Evolutionary conservation across 208 protist genomes (phyloP).

Genomic region (Wallacemonas sp.): DNA sequence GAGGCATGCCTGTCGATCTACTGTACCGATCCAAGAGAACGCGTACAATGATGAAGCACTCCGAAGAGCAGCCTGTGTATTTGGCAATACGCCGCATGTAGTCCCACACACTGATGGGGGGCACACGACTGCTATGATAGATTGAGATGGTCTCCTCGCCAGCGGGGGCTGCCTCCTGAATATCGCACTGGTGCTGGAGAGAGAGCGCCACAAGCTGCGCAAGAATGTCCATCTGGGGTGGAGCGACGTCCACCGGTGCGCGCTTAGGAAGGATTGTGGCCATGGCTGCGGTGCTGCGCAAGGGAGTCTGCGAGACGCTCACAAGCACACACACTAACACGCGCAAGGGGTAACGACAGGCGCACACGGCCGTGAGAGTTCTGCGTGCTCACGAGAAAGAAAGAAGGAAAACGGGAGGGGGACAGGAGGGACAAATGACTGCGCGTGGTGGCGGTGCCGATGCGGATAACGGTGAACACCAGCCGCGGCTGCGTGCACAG

Average conservation of each 20-base stretch:
- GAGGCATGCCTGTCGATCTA: slow-evolving; percentile 37
- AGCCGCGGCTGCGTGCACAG: too few species aligned
- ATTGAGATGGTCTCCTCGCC: slow-evolving; percentile 16
- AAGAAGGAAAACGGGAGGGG: slow-evolving; percentile 3
- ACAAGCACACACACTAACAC: not conserved
- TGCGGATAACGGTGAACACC: too few species aligned
- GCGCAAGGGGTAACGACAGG: too few species aligned
- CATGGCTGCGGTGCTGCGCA: too few species aligned
- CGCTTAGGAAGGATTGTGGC: slow-evolving; percentile 2
- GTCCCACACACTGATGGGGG: slow-evolving; percentile 82
- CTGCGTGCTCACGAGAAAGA: not conserved
- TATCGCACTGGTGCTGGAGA: slow-evolving; percentile 63
- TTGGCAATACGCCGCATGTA: slow-evolving; percentile 91
- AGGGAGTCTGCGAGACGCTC: too few species aligned
- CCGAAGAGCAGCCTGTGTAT: slow-evolving; percentile 83
- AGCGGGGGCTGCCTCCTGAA: not conserved
- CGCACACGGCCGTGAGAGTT: too few species aligned
- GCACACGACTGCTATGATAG: slow-evolving; percentile 79
- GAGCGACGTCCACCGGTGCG: slow-evolving; percentile 11
- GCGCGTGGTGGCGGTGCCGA: too few species aligned
- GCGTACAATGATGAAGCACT: slow-evolving; percentile 91
- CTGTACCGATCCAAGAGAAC: slow-evolving; percentile 92
- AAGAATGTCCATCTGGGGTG: slow-evolving; percentile 45
- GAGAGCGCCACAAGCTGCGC: slow-evolving; percentile 52
- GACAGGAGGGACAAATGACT: too few species aligned